Conservation (phyloP, 306 rosid genomes). For the Rosa chinensis region DNA sequence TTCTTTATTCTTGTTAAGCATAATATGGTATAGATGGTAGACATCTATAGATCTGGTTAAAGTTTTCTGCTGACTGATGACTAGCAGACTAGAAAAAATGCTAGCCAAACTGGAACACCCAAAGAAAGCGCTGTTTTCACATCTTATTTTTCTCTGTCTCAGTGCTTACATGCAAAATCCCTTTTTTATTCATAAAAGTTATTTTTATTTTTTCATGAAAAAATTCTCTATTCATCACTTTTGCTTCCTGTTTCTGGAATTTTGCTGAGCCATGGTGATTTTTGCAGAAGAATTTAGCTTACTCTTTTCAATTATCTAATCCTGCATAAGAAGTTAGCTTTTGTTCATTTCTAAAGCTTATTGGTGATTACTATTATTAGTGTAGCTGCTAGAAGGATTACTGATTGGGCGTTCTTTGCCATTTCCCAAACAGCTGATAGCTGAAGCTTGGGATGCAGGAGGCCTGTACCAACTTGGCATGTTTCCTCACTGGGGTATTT, state of each 20-base stretch:
- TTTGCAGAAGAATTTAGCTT: not conserved
- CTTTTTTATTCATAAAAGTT: not conserved
- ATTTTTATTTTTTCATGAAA: not conserved
- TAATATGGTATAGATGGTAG: slow-evolving; percentile 6
- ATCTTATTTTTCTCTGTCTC: not conserved
- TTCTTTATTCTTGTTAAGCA: not conserved
- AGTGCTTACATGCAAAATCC: not conserved
- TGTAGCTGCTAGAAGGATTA: not conserved
- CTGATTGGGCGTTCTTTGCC: slow-evolving; percentile 20
- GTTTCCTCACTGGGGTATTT: slow-evolving; percentile 95
- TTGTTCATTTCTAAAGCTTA: not conserved
- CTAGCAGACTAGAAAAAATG: not conserved
- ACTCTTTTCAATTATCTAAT: not conserved
- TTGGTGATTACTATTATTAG: not conserved
- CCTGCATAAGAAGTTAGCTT: slow-evolving; percentile 6
- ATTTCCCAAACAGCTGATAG: slow-evolving; percentile 66
- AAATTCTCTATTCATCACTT: not conserved
- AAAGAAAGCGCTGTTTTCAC: not conserved
- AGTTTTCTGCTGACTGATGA: not conserved
- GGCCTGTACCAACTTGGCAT: slow-evolving; percentile 96
- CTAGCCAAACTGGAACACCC: not conserved
- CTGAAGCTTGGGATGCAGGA: slow-evolving; percentile 99
- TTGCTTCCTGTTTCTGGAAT: not conserved
- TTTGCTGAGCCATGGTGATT: not conserved
- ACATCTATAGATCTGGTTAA: not conserved